These are phyloP conservation scores for Saccharomyces pastorianus DNA, from an alignment of 1,139 yeast species.

Conservation along the genomic window DNA sequence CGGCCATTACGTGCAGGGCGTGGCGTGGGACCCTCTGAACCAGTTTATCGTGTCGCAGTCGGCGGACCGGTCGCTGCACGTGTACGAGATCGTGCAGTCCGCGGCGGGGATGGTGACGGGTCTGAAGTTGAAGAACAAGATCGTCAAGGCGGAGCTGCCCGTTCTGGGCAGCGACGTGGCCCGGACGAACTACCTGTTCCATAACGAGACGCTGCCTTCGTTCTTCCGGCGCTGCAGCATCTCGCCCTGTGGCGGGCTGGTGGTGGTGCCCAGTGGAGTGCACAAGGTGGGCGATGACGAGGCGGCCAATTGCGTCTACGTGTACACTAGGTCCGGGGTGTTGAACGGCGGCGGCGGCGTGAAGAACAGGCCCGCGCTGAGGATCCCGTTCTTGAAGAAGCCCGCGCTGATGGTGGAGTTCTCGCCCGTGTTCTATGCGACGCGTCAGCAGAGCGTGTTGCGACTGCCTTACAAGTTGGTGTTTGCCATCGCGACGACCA, in stretches of 20 bases:
- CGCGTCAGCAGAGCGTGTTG: slow-evolving; percentile 25
- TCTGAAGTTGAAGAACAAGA: slow-evolving; percentile 23
- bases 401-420: slow-evolving; percentile 81
- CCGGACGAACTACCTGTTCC: slow-evolving; percentile 47
- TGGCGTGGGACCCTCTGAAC: slow-evolving; percentile 85
- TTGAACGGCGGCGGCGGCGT: slow-evolving; percentile 7
- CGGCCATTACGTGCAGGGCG: slow-evolving; percentile 88
- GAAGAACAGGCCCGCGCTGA: slow-evolving; percentile 55
- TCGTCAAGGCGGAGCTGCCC: slow-evolving; percentile 27
- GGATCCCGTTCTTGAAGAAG: slow-evolving; percentile 68
- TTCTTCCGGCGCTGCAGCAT: slow-evolving; percentile 79
- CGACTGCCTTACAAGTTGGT: slow-evolving; percentile 67
- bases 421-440: slow-evolving; percentile 54
- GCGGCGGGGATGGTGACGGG: slow-evolving; percentile 5
- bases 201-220: slow-evolving; percentile 79
- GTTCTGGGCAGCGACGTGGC: slow-evolving; percentile 14
- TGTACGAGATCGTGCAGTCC: slow-evolving; percentile 37
- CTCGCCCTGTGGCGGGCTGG: slow-evolving; percentile 80
- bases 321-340: slow-evolving; percentile 64
- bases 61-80: slow-evolving; percentile 74
- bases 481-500: slow-evolving; percentile 91
- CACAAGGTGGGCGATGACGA: slow-evolving; percentile 34
- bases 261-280: slow-evolving; percentile 79
- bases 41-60: slow-evolving; percentile 78
- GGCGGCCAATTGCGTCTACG: slow-evolving; percentile 57